Percentiles rank a stretch among this genome's conserved stretches.
phyloP scores from a whole-genome alignment of 1,284 basidiomycete species.

The Limonomyces culmigenus region DNA sequence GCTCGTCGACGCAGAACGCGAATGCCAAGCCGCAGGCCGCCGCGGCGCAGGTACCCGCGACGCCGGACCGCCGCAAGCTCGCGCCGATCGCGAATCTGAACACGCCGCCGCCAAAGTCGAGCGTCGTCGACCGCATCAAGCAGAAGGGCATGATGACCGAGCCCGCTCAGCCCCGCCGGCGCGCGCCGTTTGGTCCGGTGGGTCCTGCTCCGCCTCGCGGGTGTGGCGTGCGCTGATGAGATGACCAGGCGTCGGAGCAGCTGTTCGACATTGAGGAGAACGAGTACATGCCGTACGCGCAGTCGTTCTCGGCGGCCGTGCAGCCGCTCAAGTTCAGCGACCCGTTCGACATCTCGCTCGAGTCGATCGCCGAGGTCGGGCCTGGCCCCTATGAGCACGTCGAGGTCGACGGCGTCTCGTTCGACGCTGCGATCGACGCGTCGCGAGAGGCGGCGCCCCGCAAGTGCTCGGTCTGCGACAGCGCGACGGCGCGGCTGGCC shows the following conservation, averaged over 20 bases:
- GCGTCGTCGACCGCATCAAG: constrained; percentile 36
- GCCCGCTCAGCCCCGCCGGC: constrained; percentile 47
- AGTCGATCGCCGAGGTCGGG: constrained; percentile 11
- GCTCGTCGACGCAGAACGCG: constrained; percentile 22
- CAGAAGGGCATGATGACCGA: constrained; percentile 57
- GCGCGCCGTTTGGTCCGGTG: constrained; percentile 23
- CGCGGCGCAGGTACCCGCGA: not conserved
- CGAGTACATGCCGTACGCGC: constrained; percentile 33
- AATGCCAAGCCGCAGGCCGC: constrained; percentile 9
- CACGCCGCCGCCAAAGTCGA: constrained; percentile 52
- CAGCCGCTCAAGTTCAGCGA: constrained; percentile 13
- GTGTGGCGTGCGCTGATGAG: constrained; percentile 1
- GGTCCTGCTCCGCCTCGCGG: constrained; percentile 1
- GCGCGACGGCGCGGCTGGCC: constrained; percentile 30
- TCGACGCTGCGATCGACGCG: constrained; percentile 7
- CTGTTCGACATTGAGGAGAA: constrained; percentile 63
- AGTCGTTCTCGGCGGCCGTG: constrained; percentile 21
- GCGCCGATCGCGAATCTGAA: constrained; percentile 23
- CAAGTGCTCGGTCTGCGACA: constrained; percentile 34
- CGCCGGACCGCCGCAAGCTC: constrained; percentile 5
- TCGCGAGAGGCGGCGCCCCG: constrained; percentile 5
- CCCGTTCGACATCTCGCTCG: constrained; percentile 15
- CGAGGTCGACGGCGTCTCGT: not conserved
- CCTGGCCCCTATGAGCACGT: not conserved
- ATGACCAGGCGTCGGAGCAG: constrained; percentile 23